These are phyloP conservation scores for Alternaria incomplexa DNA, from an alignment of 2,329 filamentous ascomycete species.

Conservation along the genomic window DNA sequence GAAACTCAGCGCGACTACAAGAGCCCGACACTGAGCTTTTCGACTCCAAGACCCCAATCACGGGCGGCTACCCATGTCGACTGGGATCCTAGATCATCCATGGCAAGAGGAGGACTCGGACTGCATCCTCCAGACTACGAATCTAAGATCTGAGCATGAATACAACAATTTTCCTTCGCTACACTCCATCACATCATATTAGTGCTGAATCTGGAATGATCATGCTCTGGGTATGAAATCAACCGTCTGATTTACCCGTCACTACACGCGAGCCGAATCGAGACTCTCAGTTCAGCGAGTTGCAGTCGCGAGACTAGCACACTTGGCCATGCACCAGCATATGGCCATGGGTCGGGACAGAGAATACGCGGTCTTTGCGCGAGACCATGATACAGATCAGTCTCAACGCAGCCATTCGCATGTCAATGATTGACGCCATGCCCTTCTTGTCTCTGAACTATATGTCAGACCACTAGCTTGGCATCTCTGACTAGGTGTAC, in stretches of 20 bases:
- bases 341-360: neutral
- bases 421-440: neutral
- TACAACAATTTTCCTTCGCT: conserved; percentile 1
- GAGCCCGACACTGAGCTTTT: conserved; percentile 50
- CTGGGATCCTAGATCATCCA: conserved; percentile 46
- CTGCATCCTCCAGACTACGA: conserved; percentile 45
- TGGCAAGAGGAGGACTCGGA: conserved; percentile 49
- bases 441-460: neutral
- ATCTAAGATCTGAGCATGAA: conserved; percentile 36
- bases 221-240: neutral
- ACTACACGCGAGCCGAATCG: neutral
- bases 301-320: neutral
- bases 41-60: conserved; percentile 48
- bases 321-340: conserved; percentile 6
- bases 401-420: neutral
- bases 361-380: neutral
- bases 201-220: neutral
- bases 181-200: conserved; percentile 1
- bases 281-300: neutral
- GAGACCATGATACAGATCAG: neutral
- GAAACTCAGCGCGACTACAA: conserved; percentile 48
- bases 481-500: neutral
- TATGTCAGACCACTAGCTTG: neutral
- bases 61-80: conserved; percentile 34
- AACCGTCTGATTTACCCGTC: conserved; percentile 10